Evolutionary conservation across 306 rosid species (phyloP), one percentile per base, ranked within the genome.

Genomic region (Adenanthera pavonina): DNA sequence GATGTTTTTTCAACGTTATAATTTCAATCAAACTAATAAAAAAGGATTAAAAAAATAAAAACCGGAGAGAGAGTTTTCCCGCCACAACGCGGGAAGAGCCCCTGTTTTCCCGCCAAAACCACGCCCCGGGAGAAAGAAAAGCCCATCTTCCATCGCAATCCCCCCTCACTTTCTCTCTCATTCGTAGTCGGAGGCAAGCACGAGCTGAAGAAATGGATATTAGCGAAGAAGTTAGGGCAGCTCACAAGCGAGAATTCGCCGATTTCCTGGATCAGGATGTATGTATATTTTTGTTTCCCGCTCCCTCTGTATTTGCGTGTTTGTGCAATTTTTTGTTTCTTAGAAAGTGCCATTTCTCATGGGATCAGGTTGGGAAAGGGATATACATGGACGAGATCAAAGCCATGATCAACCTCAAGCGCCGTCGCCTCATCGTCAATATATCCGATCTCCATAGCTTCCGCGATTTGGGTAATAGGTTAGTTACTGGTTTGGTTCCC

Each of bases 391-490:
- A 93, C 10, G 92, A 90, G 77, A 93, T 96, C 87, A 92, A 92
- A 87, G 82, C 98, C 71, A 78, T 89, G 81, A 90, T 96, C 84
- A 93, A 93, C 87, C 97, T 83, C 84, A 93, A 92, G 86, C 97
- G 96, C 73, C 91, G 73, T 72, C 98, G 97, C 76, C 94, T 96
- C 71, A 85, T 93, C 17, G 91, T 93, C 81, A 91, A 93, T 87
- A 89, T 96, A 74, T 96, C 99, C 68, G 98, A 96, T 89, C 99
- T 93, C 78, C 99, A 95, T 75, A 88, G 91, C 82, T 93, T 88
- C 87, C 90, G 89, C 48, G 93, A 91, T 64, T 84, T 95, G 52
- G 99, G 99, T 12, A 85, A 89, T 86, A 92, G 97, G 99, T 93
- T 4, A 25, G 38, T 60, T 44, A 12, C 69, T 25, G 14, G 15